These are phyloP conservation scores for Craspedostauros australis DNA, from an alignment of 108 stramenopile genomes.

Conservation along the genomic window DNA sequence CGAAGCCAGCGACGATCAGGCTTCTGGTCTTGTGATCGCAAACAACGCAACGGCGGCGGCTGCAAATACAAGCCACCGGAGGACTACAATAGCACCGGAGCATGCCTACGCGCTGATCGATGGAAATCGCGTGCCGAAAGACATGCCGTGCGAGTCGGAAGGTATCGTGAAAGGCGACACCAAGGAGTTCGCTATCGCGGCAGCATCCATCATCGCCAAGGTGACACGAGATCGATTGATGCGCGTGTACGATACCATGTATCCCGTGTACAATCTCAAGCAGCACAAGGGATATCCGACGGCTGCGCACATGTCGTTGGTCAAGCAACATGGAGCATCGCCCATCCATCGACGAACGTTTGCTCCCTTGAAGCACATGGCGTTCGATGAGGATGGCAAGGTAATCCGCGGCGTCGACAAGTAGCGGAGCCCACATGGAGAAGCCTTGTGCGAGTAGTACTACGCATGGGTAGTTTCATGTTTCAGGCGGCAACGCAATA, in stretches of 20 bases:
- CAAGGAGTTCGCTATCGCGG: constrained; percentile 85
- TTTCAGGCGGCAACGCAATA: too few relatives aligned
- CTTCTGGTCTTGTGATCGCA: too few relatives aligned
- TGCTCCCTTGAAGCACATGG: constrained; percentile 82
- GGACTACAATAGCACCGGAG: not conserved
- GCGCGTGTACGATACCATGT: constrained; percentile 79
- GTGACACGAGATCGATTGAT: constrained; percentile 95
- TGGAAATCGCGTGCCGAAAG: constrained; percentile 76
- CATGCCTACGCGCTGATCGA: constrained; percentile 68
- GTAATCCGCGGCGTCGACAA: too few relatives aligned
- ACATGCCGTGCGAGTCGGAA: constrained; percentile 66
- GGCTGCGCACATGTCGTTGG: constrained; percentile 61
- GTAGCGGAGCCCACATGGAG: too few relatives aligned
- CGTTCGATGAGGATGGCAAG: constrained; percentile 20
- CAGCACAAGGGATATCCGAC: constrained; percentile 98
- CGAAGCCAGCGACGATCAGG: too few relatives aligned
- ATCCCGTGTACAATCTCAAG: constrained; percentile 76
- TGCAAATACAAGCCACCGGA: not conserved
- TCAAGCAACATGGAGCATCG: constrained; percentile 63
- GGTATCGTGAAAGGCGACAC: constrained; percentile 88
- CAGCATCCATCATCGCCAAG: constrained; percentile 95
- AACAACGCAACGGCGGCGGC: too few relatives aligned
- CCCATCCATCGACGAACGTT: constrained; percentile 90
- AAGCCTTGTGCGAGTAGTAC: too few relatives aligned
- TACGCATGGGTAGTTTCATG: too few relatives aligned